A percentile compares a stretch with the other conserved stretches of the same genome.
phyloP scores from a whole-genome alignment of 495 filamentous ascomycete genomes.

The Sordaria brevicollis region DNA sequence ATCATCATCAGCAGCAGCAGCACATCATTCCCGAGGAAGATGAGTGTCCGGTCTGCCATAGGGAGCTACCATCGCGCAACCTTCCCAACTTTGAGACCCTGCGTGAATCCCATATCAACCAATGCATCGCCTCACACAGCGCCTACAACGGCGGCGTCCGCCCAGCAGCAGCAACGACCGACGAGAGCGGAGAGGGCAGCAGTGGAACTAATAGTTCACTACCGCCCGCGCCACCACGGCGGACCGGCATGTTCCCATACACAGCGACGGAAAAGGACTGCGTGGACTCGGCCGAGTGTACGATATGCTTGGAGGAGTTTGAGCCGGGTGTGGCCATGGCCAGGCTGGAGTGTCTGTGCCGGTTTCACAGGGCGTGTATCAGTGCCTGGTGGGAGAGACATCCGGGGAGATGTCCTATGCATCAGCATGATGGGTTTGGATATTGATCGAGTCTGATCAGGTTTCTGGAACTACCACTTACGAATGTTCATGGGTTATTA shows the following conservation, averaged over 20 bases:
- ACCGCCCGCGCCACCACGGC: conserved; percentile 21
- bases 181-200: conserved; percentile 2
- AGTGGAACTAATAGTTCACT: conserved; percentile 4
- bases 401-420: conserved; percentile 44
- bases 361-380: conserved; percentile 73
- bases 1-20: conserved; percentile 11
- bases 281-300: conserved; percentile 71
- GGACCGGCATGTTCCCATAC: conserved; percentile 51
- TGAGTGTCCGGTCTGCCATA: conserved; percentile 82
- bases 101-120: conserved; percentile 66
- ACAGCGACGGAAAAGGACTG: conserved; percentile 88
- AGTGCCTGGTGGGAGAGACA: conserved; percentile 41
- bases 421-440: conserved; percentile 42
- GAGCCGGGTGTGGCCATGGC: conserved; percentile 74
- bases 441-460: conserved; percentile 26
- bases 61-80: conserved; percentile 56
- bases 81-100: conserved; percentile 48
- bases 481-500: too few species aligned
- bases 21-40: conserved; percentile 63
- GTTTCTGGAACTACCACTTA: too few species aligned
- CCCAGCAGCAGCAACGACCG: background rate
- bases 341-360: conserved; percentile 82
- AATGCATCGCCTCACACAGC: conserved; percentile 56
- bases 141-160: conserved; percentile 17
- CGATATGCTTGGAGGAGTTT: conserved; percentile 95